Evolutionary conservation across 805 yeast genomes (phyloP), one percentile per base, ranked within the genome.

Genomic region (Candida ortonii): DNA sequence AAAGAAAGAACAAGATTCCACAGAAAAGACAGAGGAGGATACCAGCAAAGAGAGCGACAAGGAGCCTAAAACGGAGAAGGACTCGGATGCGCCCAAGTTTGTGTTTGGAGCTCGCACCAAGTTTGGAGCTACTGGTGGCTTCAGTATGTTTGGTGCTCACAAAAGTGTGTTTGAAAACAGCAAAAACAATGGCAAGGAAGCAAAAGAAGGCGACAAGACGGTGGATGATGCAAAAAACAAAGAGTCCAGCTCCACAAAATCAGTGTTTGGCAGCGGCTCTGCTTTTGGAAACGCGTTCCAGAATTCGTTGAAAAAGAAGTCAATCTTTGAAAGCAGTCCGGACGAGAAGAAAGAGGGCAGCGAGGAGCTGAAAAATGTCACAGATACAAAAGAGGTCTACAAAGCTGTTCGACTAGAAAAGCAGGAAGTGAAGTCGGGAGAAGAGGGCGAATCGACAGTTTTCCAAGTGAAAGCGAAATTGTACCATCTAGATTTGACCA

Each of bases 391-490:
- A 13, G 62, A 60, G 25, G 55, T 66, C 8, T 76, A 70, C 51
- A 70, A 70, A 49, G 76, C 71, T 43, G 79, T 84, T 6, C 84
- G 79, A 38, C 62, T 82, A 28, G 71, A 70, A 30, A 77, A 72
- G 49, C 76, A 75, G 44, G 73, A 72, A 3, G 64, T 80, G 8
- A 71, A 77, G 38, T 87, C 97, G 0, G 98, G 97, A 1, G 98
- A 93, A 59, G 98, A 93, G 58, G 69, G 76, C 36, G 98, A 93
- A 55, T 67, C 67, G 21, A 74, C 84, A 0, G 53, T 80, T 6
- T 85, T 75, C 56, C 75, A 76, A 27, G 72, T 83, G 23, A 78
- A 82, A 30, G 86, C 94, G 4, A 86, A 89, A 53, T 64, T 93
- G 17, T 93, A 89, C 55, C 78, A 75, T 19, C 63, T 86, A 47